These are phyloP conservation scores for Puya raimondii DNA, from an alignment of 176 grass and related monocot genomes.

Conservation along the genomic window DNA sequence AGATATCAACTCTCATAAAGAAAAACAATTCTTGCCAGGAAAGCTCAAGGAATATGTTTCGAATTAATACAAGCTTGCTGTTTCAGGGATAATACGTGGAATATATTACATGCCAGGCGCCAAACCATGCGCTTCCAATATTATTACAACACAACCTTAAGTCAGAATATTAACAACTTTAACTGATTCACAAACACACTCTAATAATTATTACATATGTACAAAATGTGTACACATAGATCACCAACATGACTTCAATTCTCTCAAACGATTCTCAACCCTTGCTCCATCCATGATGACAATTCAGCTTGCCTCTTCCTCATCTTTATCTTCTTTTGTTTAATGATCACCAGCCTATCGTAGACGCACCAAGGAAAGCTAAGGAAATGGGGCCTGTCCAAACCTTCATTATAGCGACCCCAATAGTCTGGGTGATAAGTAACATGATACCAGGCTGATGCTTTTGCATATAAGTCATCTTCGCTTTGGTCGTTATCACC, in stretches of 20 bases:
- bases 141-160: background rate
- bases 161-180: background rate
- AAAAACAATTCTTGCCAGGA: too few species aligned
- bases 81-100: too few species aligned
- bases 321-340: conserved; percentile 33
- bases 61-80: too few species aligned
- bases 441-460: conserved; percentile 89
- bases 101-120: background rate
- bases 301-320: conserved; percentile 28
- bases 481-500: conserved; percentile 15
- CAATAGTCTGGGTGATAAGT: conserved; percentile 58
- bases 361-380: conserved; percentile 88
- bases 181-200: background rate
- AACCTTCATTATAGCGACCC: conserved; percentile 45
- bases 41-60: too few species aligned
- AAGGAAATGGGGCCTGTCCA: conserved; percentile 56
- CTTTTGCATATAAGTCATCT: conserved; percentile 43
- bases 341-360: conserved; percentile 57
- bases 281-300: conserved; percentile 8
- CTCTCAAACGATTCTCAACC: conserved; percentile 18
- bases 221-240: background rate
- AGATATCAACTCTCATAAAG: too few species aligned
- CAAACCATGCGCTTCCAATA: background rate
- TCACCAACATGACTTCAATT: background rate
- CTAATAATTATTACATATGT: background rate